phyloP scores from a whole-genome alignment of 129 eudicot genomes.

The Arctium minus region DNA sequence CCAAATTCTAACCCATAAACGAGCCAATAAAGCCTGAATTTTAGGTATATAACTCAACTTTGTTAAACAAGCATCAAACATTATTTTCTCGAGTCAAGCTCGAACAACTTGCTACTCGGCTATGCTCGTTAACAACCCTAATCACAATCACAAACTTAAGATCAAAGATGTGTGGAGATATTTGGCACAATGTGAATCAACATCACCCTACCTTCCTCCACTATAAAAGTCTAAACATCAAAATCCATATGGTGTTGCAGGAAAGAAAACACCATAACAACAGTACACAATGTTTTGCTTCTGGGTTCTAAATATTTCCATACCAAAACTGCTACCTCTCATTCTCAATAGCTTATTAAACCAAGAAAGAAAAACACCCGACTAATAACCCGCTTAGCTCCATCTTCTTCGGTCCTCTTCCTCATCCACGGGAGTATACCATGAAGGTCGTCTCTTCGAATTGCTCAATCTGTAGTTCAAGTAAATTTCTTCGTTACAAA shows the following conservation, averaged over 20 bases:
- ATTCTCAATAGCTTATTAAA: slow-evolving; percentile 25
- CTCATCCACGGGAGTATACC: slow-evolving; percentile 90
- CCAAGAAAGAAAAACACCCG: neutral
- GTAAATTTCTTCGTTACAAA: slow-evolving; percentile 71
- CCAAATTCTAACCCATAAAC: too few relatives aligned
- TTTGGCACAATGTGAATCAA: too few relatives aligned
- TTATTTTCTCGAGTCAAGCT: too few relatives aligned
- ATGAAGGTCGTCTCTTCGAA: slow-evolving; percentile 72
- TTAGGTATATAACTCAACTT: too few relatives aligned
- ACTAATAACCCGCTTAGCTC: slow-evolving; percentile 37
- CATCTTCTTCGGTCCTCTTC: slow-evolving; percentile 91
- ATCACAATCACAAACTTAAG: too few relatives aligned
- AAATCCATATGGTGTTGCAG: too few relatives aligned
- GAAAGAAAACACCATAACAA: neutral
- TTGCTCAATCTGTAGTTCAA: slow-evolving; percentile 88
- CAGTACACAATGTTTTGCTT: slow-evolving; percentile 8
- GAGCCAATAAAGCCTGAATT: too few relatives aligned
- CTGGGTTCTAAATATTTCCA: neutral
- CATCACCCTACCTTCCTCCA: too few relatives aligned
- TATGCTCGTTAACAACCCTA: too few relatives aligned
- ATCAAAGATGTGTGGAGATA: too few relatives aligned
- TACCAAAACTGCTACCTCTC: slow-evolving; percentile 12
- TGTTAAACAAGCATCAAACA: neutral
- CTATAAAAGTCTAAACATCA: neutral
- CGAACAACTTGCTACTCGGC: too few relatives aligned